Percentiles rank a stretch among this genome's conserved stretches.
Conservation (phyloP, 305 asterid species). For the Fraxinus sp. region DNA sequence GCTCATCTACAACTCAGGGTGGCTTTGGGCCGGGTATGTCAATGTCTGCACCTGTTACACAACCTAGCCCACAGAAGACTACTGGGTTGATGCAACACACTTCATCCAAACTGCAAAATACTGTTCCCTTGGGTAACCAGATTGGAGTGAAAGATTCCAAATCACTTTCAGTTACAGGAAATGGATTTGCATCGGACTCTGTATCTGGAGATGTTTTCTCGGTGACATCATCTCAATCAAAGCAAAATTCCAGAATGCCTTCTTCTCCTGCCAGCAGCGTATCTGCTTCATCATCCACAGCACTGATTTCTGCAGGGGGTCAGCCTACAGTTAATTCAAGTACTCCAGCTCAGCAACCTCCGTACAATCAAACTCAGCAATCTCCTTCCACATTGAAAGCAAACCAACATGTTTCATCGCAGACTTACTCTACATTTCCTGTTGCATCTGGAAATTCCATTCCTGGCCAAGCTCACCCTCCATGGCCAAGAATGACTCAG, state of each 20-base stretch:
- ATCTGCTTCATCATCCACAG: conserved; percentile 32
- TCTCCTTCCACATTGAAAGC: conserved; percentile 36
- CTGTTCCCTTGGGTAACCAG: conserved; percentile 33
- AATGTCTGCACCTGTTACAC: conserved; percentile 37
- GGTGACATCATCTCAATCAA: conserved; percentile 41
- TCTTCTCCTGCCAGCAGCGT: conserved; percentile 38
- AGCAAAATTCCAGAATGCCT: conserved; percentile 21
- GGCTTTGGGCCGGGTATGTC: conserved; percentile 31
- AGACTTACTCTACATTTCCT: conserved; percentile 41
- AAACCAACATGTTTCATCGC: conserved; percentile 46
- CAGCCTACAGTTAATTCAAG: conserved; percentile 25
- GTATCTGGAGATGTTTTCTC: conserved; percentile 66
- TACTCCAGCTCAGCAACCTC: conserved; percentile 39
- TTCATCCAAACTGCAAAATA: conserved; percentile 41
- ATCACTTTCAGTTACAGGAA: conserved; percentile 47
- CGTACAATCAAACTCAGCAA: conserved; percentile 40
- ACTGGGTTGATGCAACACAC: conserved; percentile 44
- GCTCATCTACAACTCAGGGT: conserved; percentile 45
- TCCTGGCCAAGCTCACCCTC: conserved; percentile 51
- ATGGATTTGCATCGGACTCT: conserved; percentile 55
- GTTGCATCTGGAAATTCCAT: conserved; percentile 39
- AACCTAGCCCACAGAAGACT: conserved; percentile 42
- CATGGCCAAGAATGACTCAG: conserved; percentile 79
- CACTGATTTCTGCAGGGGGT: conserved; percentile 9
- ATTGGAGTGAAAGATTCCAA: conserved; percentile 40